Evolutionary conservation across 306 rosid species (phyloP).

Genomic region (Quercus glauca): DNA sequence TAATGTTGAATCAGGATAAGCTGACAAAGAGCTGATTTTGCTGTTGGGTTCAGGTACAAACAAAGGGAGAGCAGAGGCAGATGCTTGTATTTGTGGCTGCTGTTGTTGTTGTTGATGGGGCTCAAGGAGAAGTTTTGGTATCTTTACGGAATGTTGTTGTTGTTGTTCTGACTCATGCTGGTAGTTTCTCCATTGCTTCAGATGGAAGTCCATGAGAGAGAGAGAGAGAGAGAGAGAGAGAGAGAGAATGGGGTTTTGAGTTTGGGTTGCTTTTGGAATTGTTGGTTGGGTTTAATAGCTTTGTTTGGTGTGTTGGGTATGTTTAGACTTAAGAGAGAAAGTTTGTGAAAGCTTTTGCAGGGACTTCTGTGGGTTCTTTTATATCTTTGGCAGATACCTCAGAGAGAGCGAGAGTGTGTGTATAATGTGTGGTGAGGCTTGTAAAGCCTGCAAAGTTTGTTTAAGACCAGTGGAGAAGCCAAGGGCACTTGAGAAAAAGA

Average conservation of each 20-base stretch:
- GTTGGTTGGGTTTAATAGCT: slow-evolving; percentile 12
- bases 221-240: slow-evolving; percentile 36
- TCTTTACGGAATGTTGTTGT: slow-evolving; percentile 63
- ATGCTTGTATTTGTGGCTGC: neutral
- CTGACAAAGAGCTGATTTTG: slow-evolving; percentile 56
- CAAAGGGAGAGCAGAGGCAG: slow-evolving; percentile 65
- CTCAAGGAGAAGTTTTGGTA: slow-evolving; percentile 67
- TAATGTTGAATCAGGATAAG: slow-evolving; percentile 50
- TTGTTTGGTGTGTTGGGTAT: slow-evolving; percentile 25
- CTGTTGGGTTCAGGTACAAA: slow-evolving; percentile 60
- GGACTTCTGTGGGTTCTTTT: slow-evolving; percentile 39
- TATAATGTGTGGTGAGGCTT: slow-evolving; percentile 40
- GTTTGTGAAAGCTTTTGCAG: slow-evolving; percentile 34
- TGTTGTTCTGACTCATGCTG: slow-evolving; percentile 73
- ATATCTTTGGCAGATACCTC: slow-evolving; percentile 46
- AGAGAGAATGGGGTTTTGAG: neutral
- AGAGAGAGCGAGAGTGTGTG: neutral
- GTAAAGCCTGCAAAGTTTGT: slow-evolving; percentile 79
- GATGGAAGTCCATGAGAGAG: slow-evolving; percentile 66
- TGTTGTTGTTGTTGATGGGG: slow-evolving; percentile 37
- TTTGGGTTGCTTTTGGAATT: slow-evolving; percentile 15
- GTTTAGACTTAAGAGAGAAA: slow-evolving; percentile 34
- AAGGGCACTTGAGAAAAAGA: slow-evolving; percentile 82
- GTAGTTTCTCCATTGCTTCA: slow-evolving; percentile 88
- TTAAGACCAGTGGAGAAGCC: slow-evolving; percentile 48